Percentiles rank a stretch among this genome's conserved stretches.
phyloP scores from a whole-genome alignment of 2,329 filamentous ascomycete genomes.

The Hymenoscyphus fraxineus region DNA sequence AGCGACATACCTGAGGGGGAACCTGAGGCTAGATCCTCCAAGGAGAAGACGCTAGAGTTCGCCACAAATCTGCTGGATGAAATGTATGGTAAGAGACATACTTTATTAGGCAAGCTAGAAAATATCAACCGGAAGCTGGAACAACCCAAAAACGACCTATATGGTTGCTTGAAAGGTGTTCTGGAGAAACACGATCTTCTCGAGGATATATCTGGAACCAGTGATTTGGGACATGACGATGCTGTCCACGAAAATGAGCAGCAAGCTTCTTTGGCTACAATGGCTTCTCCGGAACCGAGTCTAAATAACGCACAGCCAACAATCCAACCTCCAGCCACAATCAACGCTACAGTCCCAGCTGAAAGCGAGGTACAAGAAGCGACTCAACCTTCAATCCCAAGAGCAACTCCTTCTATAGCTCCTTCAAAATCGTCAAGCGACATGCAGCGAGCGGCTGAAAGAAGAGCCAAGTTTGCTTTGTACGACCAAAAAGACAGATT shows the following conservation, averaged over 20 bases:
- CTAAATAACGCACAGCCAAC: too few relatives aligned
- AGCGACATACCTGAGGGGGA: not conserved
- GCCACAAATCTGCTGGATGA: not conserved
- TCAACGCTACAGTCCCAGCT: too few relatives aligned
- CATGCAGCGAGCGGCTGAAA: not conserved
- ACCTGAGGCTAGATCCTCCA: not conserved
- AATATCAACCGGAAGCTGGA: not conserved
- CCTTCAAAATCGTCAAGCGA: not conserved
- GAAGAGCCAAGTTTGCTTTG: not conserved
- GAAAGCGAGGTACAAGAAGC: too few relatives aligned
- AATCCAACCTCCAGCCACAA: too few relatives aligned
- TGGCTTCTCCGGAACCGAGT: too few relatives aligned
- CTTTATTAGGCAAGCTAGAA: not conserved
- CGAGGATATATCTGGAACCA: constrained; percentile 5
- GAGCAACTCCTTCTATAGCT: not conserved
- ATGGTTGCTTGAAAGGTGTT: not conserved
- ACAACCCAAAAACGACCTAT: not conserved
- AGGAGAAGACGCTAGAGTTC: not conserved
- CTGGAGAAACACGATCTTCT: constrained; percentile 5
- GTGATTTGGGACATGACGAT: not conserved
- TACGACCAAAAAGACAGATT: constrained; percentile 1
- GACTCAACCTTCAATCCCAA: too few relatives aligned
- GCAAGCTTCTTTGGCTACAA: not conserved
- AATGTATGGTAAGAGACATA: not conserved
- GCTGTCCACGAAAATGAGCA: not conserved